Evolutionary conservation across 2,329 filamentous ascomycete genomes (phyloP), one percentile per base, ranked within the genome.

Genomic region (Fusarium floridanum): DNA sequence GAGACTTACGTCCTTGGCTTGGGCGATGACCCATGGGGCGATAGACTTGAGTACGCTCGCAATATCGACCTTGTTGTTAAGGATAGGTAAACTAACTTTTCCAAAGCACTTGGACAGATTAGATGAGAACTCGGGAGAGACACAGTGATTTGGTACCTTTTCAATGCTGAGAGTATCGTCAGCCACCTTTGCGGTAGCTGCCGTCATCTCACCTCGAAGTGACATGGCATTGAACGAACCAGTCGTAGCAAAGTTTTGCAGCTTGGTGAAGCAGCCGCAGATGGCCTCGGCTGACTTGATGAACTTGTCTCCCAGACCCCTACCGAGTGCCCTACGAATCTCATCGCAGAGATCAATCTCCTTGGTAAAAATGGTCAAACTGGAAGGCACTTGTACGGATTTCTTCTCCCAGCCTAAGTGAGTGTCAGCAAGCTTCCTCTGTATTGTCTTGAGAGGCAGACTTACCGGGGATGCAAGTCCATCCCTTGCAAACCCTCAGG

Each of bases 281-380:
- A 67, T 61, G n/a, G 60, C 48, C 8, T 67, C 41, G 7, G 32
- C 17, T 2, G 48, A 48, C 6, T 59, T 48, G n/a, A 64, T 67
- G 10, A 67, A 57, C 17, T 57, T 64, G 10, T 57, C 24, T 37
- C 65, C 65, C 5, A 32, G 8, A 2, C 29, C 8, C 8, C 37
- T 36, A 9, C 65, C 65, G 0, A 67, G 45, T 3, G 56, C 20
- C 3, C 17, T 39, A 2, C 60, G 65, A 3, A 67, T 53, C 14
- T 34, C 29, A 2, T 45, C 8, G 8, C 65, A 67, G 17, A 67
- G 65, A 3, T 67, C 24, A 2, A 67, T 24, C 22, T 63, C 22
- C 24, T 66, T 55, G 9, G 34, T 56, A 11, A 67, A 22, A 7
- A 62, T 29, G 2, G 37, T 37, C 37, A 67, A n/a, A 8, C 65